These are phyloP conservation scores for Colletotrichum gloeosporioides DNA, from an alignment of 2,329 filamentous ascomycete genomes.

Conservation along the genomic window DNA sequence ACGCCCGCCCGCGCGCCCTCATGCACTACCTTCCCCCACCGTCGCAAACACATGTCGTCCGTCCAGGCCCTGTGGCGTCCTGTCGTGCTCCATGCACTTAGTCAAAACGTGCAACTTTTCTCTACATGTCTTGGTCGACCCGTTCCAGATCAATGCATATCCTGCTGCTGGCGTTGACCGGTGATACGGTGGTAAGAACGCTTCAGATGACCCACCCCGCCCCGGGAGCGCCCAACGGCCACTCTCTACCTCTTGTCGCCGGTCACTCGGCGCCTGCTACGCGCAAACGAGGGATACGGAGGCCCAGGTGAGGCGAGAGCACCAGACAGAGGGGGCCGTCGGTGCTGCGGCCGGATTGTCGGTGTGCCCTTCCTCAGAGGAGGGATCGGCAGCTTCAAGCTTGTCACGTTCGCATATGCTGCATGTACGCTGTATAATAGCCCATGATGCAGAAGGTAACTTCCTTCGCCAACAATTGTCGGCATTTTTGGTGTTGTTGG, in stretches of 20 bases:
- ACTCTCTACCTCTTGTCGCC: not conserved
- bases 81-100: not conserved
- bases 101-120: not conserved
- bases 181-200: not conserved
- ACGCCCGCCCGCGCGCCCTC: not conserved
- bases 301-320: constrained; percentile 2
- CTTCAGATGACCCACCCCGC: not conserved
- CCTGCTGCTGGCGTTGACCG: not conserved
- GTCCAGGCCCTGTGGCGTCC: not conserved
- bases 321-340: not conserved
- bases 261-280: constrained; percentile 9
- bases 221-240: not conserved
- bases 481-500: not conserved
- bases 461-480: not conserved
- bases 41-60: not conserved
- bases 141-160: not conserved
- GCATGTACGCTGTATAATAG: not conserved
- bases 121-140: not conserved
- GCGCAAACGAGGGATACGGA: not conserved
- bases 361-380: not conserved
- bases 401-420: not conserved
- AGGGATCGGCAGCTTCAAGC: not conserved
- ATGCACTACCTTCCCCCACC: not conserved
- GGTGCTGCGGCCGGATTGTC: constrained; percentile 10
- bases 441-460: not conserved